Conservation (phyloP, 345 rosid species). For the Triadica sebifera region DNA sequence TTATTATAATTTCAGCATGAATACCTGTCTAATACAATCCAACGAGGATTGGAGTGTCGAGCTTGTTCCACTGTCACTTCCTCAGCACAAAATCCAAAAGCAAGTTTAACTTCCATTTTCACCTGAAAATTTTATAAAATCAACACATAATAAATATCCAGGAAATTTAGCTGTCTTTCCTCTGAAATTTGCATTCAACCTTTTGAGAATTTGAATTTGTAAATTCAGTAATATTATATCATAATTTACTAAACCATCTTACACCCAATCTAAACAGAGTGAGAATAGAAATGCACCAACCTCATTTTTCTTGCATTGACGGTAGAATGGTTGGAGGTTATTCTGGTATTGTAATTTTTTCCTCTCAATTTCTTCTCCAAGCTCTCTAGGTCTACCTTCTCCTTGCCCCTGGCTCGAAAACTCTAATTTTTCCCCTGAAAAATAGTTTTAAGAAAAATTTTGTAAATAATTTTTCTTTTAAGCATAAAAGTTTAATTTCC, state of each 20-base stretch:
- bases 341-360: slow-evolving; percentile 39
- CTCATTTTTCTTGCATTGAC: slow-evolving; percentile 46
- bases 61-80: slow-evolving; percentile 44
- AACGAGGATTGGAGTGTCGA: slow-evolving; percentile 36
- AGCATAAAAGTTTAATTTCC: no score
- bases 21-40: slow-evolving; percentile 54
- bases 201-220: no score
- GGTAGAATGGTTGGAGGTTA: slow-evolving; percentile 39
- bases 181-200: no score
- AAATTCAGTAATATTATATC: no score
- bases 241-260: no score
- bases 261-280: no score
- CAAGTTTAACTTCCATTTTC: slow-evolving; percentile 53
- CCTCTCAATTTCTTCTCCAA: slow-evolving; percentile 45
- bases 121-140: slow-evolving; percentile 29
- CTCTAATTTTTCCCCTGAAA: slow-evolving; percentile 45
- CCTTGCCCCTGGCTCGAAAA: slow-evolving; percentile 33
- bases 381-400: slow-evolving; percentile 39
- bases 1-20: background rate
- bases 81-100: slow-evolving; percentile 41
- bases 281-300: slow-evolving; percentile 9
- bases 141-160: no score
- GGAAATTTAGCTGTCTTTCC: no score
- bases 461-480: no score
- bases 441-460: background rate